Evolutionary conservation across 1,139 yeast species (phyloP), one percentile per base, ranked within the genome.

Genomic region (Candida albicans): DNA sequence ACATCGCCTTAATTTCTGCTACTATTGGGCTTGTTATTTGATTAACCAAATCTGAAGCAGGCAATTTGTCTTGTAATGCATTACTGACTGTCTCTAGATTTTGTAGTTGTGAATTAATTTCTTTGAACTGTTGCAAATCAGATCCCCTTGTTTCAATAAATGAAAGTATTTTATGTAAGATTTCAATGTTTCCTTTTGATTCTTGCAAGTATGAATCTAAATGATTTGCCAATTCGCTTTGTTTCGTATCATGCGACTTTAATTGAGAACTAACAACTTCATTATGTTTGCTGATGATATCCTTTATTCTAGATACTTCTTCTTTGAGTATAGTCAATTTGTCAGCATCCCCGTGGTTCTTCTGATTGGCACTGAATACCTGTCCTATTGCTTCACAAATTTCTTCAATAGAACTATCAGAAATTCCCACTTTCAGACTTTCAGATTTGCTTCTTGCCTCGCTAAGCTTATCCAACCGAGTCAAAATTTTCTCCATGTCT

Each of bases 21-120:
- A 62, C 48, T 30, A 64, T 57, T 0, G 67, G 68, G 33, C 59
- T 62, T 2, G 60, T 48, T 5, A 64, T 57, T 31, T 56, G 58
- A 33, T 49, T 42, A 4, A 50, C 52, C n/a, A 55, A 27, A 29
- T 56, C 57, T 34, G 58, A 42, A 45, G 51, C 45, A 41, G 61
- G 49, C 42, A 53, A 34, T 9, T 13, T 31, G 3, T 31, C 29
- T 10, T 12, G 22, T 11, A 37, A 25, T 24, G 25, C 8, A 11
- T 2, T 13, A 13, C 8, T 13, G 2, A 24, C 15, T 9, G 24
- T 6, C n/a, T 31, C 8, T 7, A 37, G 24, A 11, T 14, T 22
- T 8, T 22, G 25, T 14, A 37, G 11, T 11, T 13, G 35, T 7
- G 13, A 25, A n/a, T 31, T 40, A 10, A 15, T 30, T 15, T 28